Base-by-base conservation (phyloP, 169 alveolate species). In the Cryptosporidium ryanae region DNA sequence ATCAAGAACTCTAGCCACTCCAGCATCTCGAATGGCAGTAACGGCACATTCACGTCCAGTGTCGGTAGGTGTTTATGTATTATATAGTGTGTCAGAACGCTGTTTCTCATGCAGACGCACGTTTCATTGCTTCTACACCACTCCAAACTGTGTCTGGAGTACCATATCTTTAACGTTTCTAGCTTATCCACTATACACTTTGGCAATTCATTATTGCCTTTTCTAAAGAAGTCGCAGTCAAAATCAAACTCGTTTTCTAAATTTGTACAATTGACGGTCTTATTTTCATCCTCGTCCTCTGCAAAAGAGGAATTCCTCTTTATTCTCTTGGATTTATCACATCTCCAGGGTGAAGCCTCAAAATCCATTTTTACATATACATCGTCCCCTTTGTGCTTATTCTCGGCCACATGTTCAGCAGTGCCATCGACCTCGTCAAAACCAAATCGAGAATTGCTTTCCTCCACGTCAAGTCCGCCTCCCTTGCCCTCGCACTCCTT, bases 21-120 rank as follows among this genome's bases (percentile, higher is more conserved):
- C 18, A 90, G 23, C 46, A 95, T 91, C 66, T 95, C 97, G 18
- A 84, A 83, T 5, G 97, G 97, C 31, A 95, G 81, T 48, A 95
- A 82, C 10, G 96, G 96, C 61, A 82, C 90, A 82, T 94, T 93
- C 29, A 91, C 82, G 63, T 92, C 76, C 59, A 76, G 21, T 32
- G 25, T 55, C 2, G 76, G 71, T 31, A 76, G n/a, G 49, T 43
- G 23, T 12, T 54, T 61, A 50, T 76, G 63, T 15, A 76, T 29
- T 52, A 76, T 55, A 18, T 76, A 76, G 38, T 76, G 44, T 32
- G 71, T 63, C 3, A 76, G 15, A 1, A 76, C 71, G 27, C 64
- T 76, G 29, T 61, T 55, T n/a, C 68, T 57, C 87, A 76, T 76
- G 46, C 71, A 76, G 17, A 59, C 34, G 43, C 87, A 76, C 1